Percentiles rank a stretch among this genome's conserved stretches.
Evolutionary conservation across 768 basidiomycete genomes (phyloP).

Genomic region (Lanmaoa pseudosensibilis): DNA sequence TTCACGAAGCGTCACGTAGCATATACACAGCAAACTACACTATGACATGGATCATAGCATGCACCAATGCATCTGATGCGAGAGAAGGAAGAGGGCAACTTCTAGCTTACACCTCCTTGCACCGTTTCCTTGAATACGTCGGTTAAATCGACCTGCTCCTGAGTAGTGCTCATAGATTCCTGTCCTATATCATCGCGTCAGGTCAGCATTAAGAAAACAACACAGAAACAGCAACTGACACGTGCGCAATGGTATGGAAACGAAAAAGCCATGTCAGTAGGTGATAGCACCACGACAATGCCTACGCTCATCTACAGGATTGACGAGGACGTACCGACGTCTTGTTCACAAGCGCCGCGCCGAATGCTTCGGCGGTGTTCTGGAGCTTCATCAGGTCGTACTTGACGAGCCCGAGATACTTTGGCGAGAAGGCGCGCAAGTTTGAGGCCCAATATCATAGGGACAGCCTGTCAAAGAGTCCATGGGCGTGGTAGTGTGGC

Average conservation of each 20-base stretch:
- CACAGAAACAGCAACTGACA: background rate
- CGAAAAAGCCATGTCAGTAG: background rate
- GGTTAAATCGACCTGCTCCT: background rate
- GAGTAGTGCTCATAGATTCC: background rate
- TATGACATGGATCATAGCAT: too few species aligned
- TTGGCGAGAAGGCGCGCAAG: background rate
- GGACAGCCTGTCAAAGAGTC: too few species aligned
- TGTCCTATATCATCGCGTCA: too few species aligned
- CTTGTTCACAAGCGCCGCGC: background rate
- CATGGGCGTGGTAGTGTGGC: too few species aligned
- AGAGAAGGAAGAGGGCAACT: background rate
- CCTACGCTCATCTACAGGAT: background rate
- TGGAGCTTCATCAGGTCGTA: background rate
- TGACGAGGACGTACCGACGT: background rate
- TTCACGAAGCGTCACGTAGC: too few species aligned
- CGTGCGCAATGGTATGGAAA: background rate
- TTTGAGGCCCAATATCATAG: conserved; percentile 29
- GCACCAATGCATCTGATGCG: conserved; percentile 22
- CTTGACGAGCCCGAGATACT: conserved; percentile 13
- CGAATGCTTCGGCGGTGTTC: fast-evolving
- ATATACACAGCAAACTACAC: too few species aligned
- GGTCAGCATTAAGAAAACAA: background rate
- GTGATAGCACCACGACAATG: background rate
- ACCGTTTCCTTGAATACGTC: background rate
- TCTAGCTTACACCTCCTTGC: background rate